Conservation (phyloP, 2,329 filamentous ascomycete genomes). For the Aureobasidium sp. region DNA sequence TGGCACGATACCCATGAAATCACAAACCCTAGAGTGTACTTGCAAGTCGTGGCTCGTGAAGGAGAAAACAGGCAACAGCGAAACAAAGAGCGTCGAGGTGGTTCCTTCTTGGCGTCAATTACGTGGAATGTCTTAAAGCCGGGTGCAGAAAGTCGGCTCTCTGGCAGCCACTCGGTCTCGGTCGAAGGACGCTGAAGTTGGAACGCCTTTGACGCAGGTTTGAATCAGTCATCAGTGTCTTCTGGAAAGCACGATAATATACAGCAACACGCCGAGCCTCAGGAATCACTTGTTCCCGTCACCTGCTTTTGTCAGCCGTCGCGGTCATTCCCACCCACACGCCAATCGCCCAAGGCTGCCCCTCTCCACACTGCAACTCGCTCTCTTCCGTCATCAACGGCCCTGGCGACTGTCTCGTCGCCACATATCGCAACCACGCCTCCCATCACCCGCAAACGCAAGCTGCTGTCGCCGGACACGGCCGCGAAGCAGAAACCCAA, state of each 20-base stretch:
- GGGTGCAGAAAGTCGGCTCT: background rate
- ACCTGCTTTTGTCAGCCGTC: slow-evolving; percentile 2
- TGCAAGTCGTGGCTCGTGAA: background rate
- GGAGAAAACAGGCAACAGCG: background rate
- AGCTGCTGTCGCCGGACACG: slow-evolving; percentile 22
- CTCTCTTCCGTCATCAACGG: slow-evolving; percentile 24
- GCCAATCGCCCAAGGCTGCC: background rate
- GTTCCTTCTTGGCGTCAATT: slow-evolving; percentile 1
- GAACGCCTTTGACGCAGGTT: slow-evolving; percentile 1
- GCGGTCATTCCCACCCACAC: background rate
- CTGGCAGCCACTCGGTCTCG: background rate
- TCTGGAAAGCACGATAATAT: background rate
- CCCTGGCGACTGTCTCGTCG: slow-evolving; percentile 20
- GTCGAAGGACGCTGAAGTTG: background rate
- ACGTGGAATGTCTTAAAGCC: slow-evolving; percentile 7
- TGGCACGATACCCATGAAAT: slow-evolving; percentile 16
- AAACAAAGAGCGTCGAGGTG: background rate
- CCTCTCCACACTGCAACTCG: slow-evolving; percentile 16
- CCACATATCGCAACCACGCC: slow-evolving; percentile 24
- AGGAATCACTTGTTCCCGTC: background rate
- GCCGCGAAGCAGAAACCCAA: slow-evolving; percentile 17
- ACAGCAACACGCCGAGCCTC: background rate
- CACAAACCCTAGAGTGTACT: background rate
- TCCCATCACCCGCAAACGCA: slow-evolving; percentile 29
- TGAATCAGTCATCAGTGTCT: background rate